These are phyloP conservation scores for Capsicum rhomboideum DNA, from an alignment of 257 asterid genomes.

Conservation along the genomic window DNA sequence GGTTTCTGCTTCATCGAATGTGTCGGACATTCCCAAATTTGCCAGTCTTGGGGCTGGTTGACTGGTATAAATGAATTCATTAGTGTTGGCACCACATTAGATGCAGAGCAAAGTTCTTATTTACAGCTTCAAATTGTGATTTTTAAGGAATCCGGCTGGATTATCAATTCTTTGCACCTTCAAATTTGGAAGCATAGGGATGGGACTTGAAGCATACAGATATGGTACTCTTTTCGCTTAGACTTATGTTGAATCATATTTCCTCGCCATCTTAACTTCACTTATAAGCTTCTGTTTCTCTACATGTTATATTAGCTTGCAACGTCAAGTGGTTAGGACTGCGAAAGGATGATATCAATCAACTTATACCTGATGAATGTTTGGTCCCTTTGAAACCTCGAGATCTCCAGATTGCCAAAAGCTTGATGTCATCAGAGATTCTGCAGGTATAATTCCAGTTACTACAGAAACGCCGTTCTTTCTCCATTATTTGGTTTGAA, in stretches of 20 bases:
- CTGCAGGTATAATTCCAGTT: constrained; percentile 42
- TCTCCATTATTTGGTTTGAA: background rate
- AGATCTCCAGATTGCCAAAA: constrained; percentile 69
- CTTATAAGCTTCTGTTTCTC: background rate
- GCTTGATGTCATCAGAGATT: constrained; percentile 52
- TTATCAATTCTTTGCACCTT: constrained; percentile 84
- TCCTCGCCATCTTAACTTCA: background rate
- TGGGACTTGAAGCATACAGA: constrained; percentile 93
- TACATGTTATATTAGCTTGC: constrained; percentile 42
- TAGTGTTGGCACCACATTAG: background rate
- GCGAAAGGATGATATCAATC: constrained; percentile 66
- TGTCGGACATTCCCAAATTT: constrained; percentile 51
- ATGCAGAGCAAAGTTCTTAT: background rate
- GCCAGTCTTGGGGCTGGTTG: constrained; percentile 74
- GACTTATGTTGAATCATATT: background rate
- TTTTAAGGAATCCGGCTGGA: constrained; percentile 80
- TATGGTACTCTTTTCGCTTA: constrained; percentile 38
- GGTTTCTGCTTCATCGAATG: constrained; percentile 79
- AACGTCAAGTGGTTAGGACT: constrained; percentile 88
- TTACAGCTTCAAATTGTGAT: background rate
- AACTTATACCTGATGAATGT: constrained; percentile 64
- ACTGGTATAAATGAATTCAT: constrained; percentile 47
- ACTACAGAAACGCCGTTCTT: background rate
- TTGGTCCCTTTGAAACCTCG: constrained; percentile 54
- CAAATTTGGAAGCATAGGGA: constrained; percentile 75